Conservation (phyloP, 345 rosid species). For the Combretum micranthum region DNA sequence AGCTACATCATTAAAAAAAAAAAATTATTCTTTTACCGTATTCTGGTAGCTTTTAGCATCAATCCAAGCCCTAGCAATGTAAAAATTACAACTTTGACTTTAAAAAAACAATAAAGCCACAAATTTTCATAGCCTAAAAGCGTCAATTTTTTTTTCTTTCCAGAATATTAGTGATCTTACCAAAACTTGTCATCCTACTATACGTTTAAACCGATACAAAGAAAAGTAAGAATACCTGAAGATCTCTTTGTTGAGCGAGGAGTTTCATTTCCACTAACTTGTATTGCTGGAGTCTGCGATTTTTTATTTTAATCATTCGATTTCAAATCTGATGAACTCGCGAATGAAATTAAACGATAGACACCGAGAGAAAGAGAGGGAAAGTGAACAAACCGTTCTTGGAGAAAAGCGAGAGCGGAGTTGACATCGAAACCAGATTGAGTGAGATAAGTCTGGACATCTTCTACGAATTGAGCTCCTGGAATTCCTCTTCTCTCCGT, state of each 20-base stretch:
- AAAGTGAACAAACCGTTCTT: conserved; percentile 56
- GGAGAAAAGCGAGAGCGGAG: conserved; percentile 85
- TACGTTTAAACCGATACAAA: not conserved
- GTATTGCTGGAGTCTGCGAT: conserved; percentile 60
- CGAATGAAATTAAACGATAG: not conserved
- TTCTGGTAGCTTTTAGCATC: too few species aligned
- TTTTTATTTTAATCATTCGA: not conserved
- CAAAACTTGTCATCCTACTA: not conserved
- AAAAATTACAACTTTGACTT: too few species aligned
- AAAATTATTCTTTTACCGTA: too few species aligned
- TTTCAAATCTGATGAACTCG: too few species aligned
- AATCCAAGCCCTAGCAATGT: too few species aligned
- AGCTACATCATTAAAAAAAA: too few species aligned
- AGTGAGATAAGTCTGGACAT: conserved; percentile 66
- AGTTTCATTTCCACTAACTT: conserved; percentile 19
- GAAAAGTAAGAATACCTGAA: conserved; percentile 28
- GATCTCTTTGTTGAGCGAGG: conserved; percentile 79
- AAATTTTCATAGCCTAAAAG: too few species aligned
- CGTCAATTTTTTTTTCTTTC: too few species aligned
- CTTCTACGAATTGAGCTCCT: conserved; percentile 84
- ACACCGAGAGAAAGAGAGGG: not conserved
- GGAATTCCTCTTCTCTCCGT: conserved; percentile 89
- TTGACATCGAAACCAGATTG: conserved; percentile 64
- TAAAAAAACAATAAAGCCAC: too few species aligned
- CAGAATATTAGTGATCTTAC: too few species aligned